phyloP scores from a whole-genome alignment of 495 filamentous ascomycete species.

The Astrocystis sublimbata region DNA sequence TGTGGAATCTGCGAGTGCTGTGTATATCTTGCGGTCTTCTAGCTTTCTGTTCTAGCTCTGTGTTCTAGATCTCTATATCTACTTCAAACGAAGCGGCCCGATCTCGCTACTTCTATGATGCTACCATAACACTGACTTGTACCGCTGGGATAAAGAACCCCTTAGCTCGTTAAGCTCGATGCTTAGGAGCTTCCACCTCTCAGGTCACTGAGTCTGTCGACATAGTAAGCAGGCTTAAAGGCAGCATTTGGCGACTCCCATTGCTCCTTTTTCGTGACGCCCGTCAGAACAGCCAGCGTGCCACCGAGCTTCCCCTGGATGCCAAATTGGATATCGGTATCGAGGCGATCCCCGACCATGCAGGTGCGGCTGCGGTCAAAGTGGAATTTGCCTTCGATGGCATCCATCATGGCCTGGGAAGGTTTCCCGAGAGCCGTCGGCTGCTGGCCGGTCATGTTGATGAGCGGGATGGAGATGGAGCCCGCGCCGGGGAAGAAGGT shows the following conservation, averaged over 20 bases:
- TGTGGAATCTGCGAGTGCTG: not conserved
- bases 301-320: constrained; percentile 87
- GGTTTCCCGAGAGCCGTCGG: constrained; percentile 88
- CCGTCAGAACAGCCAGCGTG: constrained; percentile 88
- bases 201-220: constrained; percentile 81
- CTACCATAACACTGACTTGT: not conserved
- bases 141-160: not conserved
- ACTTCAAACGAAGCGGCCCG: not conserved
- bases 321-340: constrained; percentile 97
- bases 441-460: constrained; percentile 68
- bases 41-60: constrained; percentile 2
- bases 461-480: constrained; percentile 73
- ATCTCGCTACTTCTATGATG: not conserved
- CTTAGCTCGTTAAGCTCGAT: not conserved
- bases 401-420: constrained; percentile 98
- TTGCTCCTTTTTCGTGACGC: constrained; percentile 80
- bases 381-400: constrained; percentile 91
- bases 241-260: constrained; percentile 63
- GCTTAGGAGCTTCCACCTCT: constrained; percentile 32
- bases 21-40: not conserved
- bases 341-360: constrained; percentile 93
- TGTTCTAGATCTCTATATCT: not conserved
- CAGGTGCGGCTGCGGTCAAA: constrained; percentile 83
- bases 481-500: constrained; percentile 92
- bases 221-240: constrained; percentile 73